A percentile compares a stretch with the other conserved stretches of the same genome.
Conservation (phyloP, 2,329 filamentous ascomycete species). For the Epichloe sylvatica region DNA sequence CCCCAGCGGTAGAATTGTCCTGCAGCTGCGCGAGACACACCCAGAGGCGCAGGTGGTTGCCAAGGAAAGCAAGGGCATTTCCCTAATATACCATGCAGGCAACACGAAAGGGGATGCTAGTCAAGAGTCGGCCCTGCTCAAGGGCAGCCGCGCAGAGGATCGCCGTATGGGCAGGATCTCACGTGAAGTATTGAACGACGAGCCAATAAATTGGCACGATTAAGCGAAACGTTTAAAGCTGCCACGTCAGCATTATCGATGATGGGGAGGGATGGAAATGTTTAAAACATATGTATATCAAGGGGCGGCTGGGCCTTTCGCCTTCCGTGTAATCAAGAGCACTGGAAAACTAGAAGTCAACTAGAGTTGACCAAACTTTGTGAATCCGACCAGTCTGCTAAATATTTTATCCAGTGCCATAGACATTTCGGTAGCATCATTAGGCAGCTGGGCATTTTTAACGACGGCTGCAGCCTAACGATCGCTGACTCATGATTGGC, state of each 20-base stretch:
- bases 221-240: background rate
- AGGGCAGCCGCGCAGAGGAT: constrained; percentile 6
- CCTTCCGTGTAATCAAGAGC: constrained; percentile 5
- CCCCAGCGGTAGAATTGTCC: constrained; percentile 34
- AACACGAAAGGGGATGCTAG: constrained; percentile 10
- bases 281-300: constrained; percentile 4
- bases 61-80: constrained; percentile 29
- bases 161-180: constrained; percentile 13
- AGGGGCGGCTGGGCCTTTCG: background rate
- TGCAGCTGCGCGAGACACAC: constrained; percentile 28
- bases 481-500: background rate
- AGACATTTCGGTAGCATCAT: no score
- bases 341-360: constrained; percentile 7
- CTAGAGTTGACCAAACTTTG: background rate
- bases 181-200: constrained; percentile 16
- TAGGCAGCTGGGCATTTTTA: no score
- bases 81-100: constrained; percentile 18
- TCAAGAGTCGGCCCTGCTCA: constrained; percentile 2
- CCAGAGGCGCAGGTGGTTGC: constrained; percentile 28
- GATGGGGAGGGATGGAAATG: background rate
- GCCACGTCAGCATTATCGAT: background rate
- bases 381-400: background rate
- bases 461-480: background rate
- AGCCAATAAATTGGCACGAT: background rate
- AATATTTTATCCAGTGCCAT: background rate